Evolutionary conservation across 202 grass and related monocot genomes (phyloP), one percentile per base, ranked within the genome.

Genomic region (Schoenoplectus triqueter): DNA sequence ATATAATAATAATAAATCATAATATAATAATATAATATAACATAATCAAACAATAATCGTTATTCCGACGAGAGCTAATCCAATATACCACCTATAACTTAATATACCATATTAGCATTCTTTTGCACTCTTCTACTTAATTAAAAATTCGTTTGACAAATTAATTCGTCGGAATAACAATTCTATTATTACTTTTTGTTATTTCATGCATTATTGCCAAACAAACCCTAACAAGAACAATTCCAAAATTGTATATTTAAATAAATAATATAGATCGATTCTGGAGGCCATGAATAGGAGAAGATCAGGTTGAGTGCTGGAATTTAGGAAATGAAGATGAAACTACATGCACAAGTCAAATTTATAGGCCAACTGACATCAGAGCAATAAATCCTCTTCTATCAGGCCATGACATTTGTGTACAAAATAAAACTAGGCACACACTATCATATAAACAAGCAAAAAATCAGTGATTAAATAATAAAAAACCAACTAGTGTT

Each of bases 351-450:
- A 39, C 4, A 10, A 65, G 63, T 65, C 7, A 10, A 40, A 13
- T 8, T 31, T 39, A 40, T 39, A 66, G 64, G 21, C 9, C 64
- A 66, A 66, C 21, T 66, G 64, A 66, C 22, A 10, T 66, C 64
- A 66, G 64, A 66, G 20, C 21, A 66, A 2, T 66, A 22, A 66
- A 66, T 66, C 39, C 3, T 10, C 9, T 57, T 57, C 9, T 31
- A 31, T 40, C 64, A 66, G 7, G 64, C 64, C 64, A 66, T 40
- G 3, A 66, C 64, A 66, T 66, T 4, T 66, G 20, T 65, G 63
- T 65, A 66, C 64, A 66, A 66, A 11, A 66, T 66, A 66, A 66
- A 66, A 11, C 39, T 66, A 66, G 64, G 10, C 40, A 11, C 21
- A 4, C 64, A 31, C 61, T 65, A 2, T 40, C 0, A 40, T 67